Percentiles rank a stretch among this genome's conserved stretches.
Conservation (phyloP, 140 eudicot genomes). For the Bidens hawaiensis region DNA sequence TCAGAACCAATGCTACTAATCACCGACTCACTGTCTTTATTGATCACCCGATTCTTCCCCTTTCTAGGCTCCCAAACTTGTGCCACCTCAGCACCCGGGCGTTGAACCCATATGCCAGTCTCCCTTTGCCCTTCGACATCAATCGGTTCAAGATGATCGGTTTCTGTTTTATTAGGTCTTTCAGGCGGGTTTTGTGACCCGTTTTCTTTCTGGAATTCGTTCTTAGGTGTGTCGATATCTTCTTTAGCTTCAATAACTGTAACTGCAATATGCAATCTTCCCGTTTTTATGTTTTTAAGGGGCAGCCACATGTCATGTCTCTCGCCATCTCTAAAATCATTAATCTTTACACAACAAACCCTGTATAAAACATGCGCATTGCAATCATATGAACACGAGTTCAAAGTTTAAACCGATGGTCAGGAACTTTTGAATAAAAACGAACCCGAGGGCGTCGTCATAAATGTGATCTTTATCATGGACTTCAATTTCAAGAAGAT, state of each 20-base stretch:
- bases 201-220: conserved; percentile 21
- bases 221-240: conserved; percentile 12
- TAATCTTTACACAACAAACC: conserved; percentile 53
- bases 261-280: conserved; percentile 82
- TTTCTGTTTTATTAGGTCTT: conserved; percentile 18
- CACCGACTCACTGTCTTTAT: conserved; percentile 24
- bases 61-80: conserved; percentile 85
- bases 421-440: background rate
- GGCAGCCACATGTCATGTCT: conserved; percentile 87
- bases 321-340: conserved; percentile 63
- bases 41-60: conserved; percentile 43
- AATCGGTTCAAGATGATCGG: conserved; percentile 61
- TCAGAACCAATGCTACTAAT: conserved; percentile 31
- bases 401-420: background rate
- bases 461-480: conserved; percentile 72
- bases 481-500: conserved; percentile 58
- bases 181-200: conserved; percentile 13
- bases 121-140: conserved; percentile 58
- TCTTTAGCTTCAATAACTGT: conserved; percentile 43
- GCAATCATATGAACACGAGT: background rate
- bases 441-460: conserved; percentile 77
- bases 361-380: conserved; percentile 35
- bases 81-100: conserved; percentile 70
- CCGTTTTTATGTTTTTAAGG: conserved; percentile 65
- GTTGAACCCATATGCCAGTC: conserved; percentile 87